These are phyloP conservation scores for Dipodascopsis uninucleata DNA, from an alignment of 805 yeast genomes.

Conservation along the genomic window DNA sequence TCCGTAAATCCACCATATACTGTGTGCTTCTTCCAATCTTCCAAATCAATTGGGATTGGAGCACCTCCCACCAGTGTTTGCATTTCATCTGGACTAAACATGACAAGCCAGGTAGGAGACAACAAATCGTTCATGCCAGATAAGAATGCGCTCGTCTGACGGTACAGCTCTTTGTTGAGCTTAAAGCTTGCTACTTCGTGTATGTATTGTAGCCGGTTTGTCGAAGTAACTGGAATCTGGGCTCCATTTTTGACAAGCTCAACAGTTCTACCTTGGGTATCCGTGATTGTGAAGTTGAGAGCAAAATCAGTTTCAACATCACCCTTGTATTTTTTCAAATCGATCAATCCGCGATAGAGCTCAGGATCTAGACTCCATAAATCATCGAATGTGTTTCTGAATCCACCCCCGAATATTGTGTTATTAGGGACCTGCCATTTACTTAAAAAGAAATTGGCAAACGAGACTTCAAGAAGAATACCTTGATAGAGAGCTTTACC, in stretches of 20 bases:
- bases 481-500: conserved; percentile 88
- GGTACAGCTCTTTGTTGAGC: conserved; percentile 57
- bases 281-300: conserved; percentile 56
- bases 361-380: conserved; percentile 65
- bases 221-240: conserved; percentile 49
- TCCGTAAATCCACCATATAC: conserved; percentile 59
- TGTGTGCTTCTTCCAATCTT: conserved; percentile 61
- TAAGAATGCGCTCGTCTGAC: conserved; percentile 60
- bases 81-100: conserved; percentile 81
- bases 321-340: conserved; percentile 53
- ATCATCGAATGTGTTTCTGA: conserved; percentile 67
- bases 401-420: conserved; percentile 22
- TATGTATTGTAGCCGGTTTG: conserved; percentile 68
- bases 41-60: conserved; percentile 60
- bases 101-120: conserved; percentile 67
- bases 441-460: conserved; percentile 80
- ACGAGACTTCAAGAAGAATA: conserved; percentile 72
- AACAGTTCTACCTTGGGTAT: conserved; percentile 38
- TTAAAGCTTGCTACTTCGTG: conserved; percentile 76
- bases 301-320: conserved; percentile 55
- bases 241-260: conserved; percentile 64
- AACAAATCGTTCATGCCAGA: conserved; percentile 69
- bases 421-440: conserved; percentile 46
- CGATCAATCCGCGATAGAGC: conserved; percentile 60
- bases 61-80: conserved; percentile 85